These are phyloP conservation scores for Kodamaea fukazawae DNA, from an alignment of 805 yeast species.

Conservation along the genomic window DNA sequence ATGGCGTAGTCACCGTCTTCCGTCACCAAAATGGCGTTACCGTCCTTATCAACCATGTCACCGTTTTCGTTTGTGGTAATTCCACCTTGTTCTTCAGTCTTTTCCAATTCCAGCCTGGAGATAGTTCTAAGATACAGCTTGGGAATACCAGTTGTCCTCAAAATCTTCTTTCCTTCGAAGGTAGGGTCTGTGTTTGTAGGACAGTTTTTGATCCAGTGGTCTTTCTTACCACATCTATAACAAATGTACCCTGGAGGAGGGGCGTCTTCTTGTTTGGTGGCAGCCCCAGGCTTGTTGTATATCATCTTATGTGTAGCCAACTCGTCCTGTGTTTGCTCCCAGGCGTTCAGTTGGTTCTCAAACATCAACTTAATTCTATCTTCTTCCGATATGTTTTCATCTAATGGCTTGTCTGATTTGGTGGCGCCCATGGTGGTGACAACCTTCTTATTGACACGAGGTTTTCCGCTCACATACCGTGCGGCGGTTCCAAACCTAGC, in stretches of 20 bases:
- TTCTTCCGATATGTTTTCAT: slow-evolving; percentile 64
- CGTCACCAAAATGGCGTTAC: slow-evolving; percentile 72
- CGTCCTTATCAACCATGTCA: slow-evolving; percentile 43
- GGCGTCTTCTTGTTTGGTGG: slow-evolving; percentile 52
- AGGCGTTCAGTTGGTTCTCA: slow-evolving; percentile 86
- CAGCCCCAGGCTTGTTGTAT: slow-evolving; percentile 43
- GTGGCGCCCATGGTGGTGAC: slow-evolving; percentile 25
- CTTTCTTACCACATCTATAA: slow-evolving; percentile 91
- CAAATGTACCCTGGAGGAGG: slow-evolving; percentile 98
- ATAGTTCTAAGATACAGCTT: slow-evolving; percentile 84
- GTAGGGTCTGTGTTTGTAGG: slow-evolving; percentile 92
- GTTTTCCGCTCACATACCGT: slow-evolving; percentile 72
- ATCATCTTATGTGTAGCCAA: slow-evolving; percentile 85
- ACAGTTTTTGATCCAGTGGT: slow-evolving; percentile 93
- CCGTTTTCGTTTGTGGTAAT: slow-evolving; percentile 41
- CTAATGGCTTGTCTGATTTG: slow-evolving; percentile 22
- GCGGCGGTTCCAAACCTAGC: slow-evolving; percentile 46
- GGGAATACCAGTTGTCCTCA: slow-evolving; percentile 97
- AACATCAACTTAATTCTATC: slow-evolving; percentile 89
- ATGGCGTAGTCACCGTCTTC: slow-evolving; percentile 95
- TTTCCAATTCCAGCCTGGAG: slow-evolving; percentile 67
- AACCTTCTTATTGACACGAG: slow-evolving; percentile 45
- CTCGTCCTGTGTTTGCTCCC: slow-evolving; percentile 92
- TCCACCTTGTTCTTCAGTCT: slow-evolving; percentile 40
- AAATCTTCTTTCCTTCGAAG: slow-evolving; percentile 88